Evolutionary conservation across 1,284 basidiomycete genomes (phyloP).

Genomic region (Cerrena zonata): DNA sequence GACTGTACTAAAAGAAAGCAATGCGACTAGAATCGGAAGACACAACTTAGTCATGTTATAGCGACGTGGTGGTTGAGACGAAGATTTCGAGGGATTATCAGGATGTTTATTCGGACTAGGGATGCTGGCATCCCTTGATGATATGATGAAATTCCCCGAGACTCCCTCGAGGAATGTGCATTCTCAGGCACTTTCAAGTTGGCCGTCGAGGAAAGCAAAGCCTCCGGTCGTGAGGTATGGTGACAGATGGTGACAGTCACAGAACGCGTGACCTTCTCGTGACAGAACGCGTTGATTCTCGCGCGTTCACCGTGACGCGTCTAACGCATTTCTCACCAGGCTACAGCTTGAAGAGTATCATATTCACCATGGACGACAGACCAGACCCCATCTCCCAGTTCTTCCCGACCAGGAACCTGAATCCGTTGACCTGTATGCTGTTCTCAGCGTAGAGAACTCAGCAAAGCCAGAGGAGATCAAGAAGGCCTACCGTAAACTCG

Average conservation of each 20-base stretch:
- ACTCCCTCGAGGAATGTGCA: not conserved
- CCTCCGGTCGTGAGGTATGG: no score
- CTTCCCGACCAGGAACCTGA: slow-evolving; percentile 57
- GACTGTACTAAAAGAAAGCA: slow-evolving; percentile 14
- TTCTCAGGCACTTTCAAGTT: no score
- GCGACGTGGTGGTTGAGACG: no score
- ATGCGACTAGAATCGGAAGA: no score
- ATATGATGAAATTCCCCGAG: not conserved
- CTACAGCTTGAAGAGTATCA: no score
- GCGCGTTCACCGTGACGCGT: not conserved
- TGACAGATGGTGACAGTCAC: not conserved
- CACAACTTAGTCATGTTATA: no score
- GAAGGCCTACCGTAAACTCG: slow-evolving; percentile 79
- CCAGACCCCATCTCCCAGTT: slow-evolving; percentile 73
- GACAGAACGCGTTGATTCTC: slow-evolving; percentile 12
- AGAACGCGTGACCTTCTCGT: not conserved
- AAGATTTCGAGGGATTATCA: no score
- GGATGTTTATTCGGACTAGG: no score
- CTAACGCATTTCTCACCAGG: slow-evolving; percentile 22
- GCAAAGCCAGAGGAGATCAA: slow-evolving; percentile 66
- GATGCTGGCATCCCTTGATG: no score
- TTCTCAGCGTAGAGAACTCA: slow-evolving; percentile 52
- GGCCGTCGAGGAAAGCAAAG: not conserved
- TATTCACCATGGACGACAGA: slow-evolving; percentile 40
- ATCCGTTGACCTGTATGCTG: slow-evolving; percentile 68